Percentiles rank a stretch among this genome's conserved stretches.
These are phyloP conservation scores for Terana coerulea DNA, from an alignment of 768 basidiomycete species.

Conservation along the genomic window DNA sequence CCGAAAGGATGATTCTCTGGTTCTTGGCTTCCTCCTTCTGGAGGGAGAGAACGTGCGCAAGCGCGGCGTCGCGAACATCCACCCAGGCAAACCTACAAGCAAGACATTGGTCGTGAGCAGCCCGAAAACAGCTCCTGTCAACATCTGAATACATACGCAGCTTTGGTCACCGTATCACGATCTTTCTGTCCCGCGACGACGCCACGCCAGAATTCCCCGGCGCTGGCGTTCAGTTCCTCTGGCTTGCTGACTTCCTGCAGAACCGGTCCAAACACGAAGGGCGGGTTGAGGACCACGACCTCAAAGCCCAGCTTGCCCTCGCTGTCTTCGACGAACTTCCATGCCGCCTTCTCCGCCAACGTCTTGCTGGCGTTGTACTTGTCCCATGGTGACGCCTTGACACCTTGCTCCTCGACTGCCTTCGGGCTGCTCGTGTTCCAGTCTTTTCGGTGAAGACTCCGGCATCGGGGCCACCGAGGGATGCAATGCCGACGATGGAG, in stretches of 20 bases:
- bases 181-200: conserved; percentile 19
- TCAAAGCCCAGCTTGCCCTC: conserved; percentile 44
- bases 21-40: conserved; percentile 29
- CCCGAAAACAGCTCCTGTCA: background rate
- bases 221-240: conserved; percentile 35
- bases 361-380: conserved; percentile 58
- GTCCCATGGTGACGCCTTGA: conserved; percentile 30
- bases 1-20: conserved; percentile 32
- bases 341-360: conserved; percentile 55
- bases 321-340: conserved; percentile 42
- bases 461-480: background rate
- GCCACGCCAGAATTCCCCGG: conserved; percentile 19
- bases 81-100: conserved; percentile 15
- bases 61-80: conserved; percentile 17
- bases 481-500: conserved; percentile 51
- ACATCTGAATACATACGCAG: conserved; percentile 7
- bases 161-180: conserved; percentile 12
- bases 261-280: conserved; percentile 28
- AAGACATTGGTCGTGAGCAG: background rate
- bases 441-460: conserved; percentile 37
- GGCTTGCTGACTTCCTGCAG: conserved; percentile 33
- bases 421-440: conserved; percentile 54
- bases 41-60: conserved; percentile 16
- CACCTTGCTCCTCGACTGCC: conserved; percentile 46
- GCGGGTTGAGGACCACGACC: conserved; percentile 48